These are phyloP conservation scores for Solanum ossicruentum DNA, from an alignment of 257 asterid species.

Conservation along the genomic window DNA sequence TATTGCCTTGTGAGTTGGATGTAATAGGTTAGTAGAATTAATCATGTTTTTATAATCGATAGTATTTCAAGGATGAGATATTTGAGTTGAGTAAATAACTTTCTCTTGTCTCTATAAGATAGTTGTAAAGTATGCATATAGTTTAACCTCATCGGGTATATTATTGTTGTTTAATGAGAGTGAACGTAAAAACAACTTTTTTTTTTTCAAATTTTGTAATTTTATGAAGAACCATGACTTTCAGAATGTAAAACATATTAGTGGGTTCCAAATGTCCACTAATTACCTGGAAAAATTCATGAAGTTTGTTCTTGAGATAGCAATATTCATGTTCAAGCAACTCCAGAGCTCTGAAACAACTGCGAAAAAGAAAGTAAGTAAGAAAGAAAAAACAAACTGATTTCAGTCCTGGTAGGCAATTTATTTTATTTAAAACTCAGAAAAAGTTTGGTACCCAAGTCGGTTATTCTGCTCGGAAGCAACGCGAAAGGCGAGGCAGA, in stretches of 20 bases:
- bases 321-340: conserved; percentile 73
- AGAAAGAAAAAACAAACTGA: background rate
- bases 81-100: too few species aligned
- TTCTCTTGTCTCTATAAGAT: too few species aligned
- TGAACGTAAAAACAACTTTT: too few species aligned
- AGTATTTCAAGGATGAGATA: too few species aligned
- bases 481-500: conserved; percentile 81
- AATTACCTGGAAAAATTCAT: conserved; percentile 69
- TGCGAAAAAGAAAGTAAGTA: background rate
- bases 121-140: too few species aligned
- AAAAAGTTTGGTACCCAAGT: conserved; percentile 26
- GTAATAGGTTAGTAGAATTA: too few species aligned
- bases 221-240: background rate
- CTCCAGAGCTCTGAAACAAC: conserved; percentile 83
- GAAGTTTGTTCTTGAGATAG: conserved; percentile 81
- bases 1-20: too few species aligned
- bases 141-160: too few species aligned
- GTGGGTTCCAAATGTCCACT: background rate
- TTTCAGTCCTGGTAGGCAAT: background rate
- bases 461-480: conserved; percentile 55
- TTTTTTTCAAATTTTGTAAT: too few species aligned
- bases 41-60: too few species aligned
- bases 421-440: background rate
- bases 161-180: too few species aligned
- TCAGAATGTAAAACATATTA: background rate